These are phyloP conservation scores for Penicillium turbatum DNA, from an alignment of 495 filamentous ascomycete genomes.

Conservation along the genomic window DNA sequence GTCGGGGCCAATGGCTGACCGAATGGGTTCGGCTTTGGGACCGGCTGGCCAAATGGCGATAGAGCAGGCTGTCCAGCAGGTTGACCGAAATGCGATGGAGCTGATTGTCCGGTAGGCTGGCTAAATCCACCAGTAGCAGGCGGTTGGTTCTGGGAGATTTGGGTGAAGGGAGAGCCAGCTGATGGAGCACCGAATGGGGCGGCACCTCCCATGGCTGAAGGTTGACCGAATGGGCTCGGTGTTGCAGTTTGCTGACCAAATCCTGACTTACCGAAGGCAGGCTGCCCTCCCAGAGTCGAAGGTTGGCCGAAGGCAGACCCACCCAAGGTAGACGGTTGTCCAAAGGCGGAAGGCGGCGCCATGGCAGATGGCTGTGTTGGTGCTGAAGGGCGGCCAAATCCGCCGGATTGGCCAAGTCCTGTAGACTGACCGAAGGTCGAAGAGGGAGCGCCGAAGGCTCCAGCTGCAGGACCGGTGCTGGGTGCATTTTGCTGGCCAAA, in stretches of 20 bases:
- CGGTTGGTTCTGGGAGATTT: conserved; percentile 26
- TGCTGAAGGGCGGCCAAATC: conserved; percentile 24
- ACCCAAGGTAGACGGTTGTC: conserved; percentile 31
- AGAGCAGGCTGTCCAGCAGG: conserved; percentile 14
- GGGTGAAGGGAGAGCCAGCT: conserved; percentile 33
- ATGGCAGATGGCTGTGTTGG: conserved; percentile 25
- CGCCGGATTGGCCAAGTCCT: conserved; percentile 19
- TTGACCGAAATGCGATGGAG: conserved; percentile 31
- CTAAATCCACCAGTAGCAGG: conserved; percentile 27
- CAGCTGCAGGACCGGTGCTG: conserved; percentile 5
- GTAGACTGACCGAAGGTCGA: conserved; percentile 24
- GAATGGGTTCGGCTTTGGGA: conserved; percentile 19
- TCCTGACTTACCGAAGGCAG: conserved; percentile 28
- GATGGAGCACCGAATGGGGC: conserved; percentile 20
- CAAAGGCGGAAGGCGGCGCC: conserved; percentile 15
- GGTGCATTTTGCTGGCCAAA: conserved; percentile 28
- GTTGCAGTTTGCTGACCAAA: conserved; percentile 31
- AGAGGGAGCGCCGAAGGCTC: conserved; percentile 12
- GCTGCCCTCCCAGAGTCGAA: conserved; percentile 4
- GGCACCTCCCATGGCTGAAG: conserved; percentile 9
- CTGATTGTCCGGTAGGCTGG: conserved; percentile 20
- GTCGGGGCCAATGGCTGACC: conserved; percentile 31
- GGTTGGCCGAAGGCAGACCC: conserved; percentile 13
- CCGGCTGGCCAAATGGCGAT: conserved; percentile 31
- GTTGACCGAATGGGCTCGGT: conserved; percentile 23